Evolutionary conservation across 208 protist genomes (phyloP).

Genomic region (Porcisia hertigi): DNA sequence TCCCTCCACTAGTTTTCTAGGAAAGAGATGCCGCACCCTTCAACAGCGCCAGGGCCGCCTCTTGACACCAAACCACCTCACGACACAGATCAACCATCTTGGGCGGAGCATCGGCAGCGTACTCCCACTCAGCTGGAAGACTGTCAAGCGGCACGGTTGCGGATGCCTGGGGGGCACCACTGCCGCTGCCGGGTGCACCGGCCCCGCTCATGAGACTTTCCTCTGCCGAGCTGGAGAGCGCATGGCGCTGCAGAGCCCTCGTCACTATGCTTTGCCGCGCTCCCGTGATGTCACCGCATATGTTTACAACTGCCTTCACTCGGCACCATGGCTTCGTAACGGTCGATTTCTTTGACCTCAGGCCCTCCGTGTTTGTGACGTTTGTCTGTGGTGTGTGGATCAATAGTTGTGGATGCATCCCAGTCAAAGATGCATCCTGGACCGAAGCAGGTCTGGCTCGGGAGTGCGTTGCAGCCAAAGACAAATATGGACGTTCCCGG

Average conservation of each 20-base stretch:
- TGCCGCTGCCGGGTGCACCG: too few relatives aligned
- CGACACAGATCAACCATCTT: conserved; percentile 21
- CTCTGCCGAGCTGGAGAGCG: conserved; percentile 7
- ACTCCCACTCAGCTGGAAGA: conserved; percentile 14
- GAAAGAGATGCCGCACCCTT: conserved; percentile 6
- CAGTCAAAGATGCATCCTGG: neutral
- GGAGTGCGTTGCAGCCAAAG: neutral
- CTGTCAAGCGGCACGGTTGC: neutral
- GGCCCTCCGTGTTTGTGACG: neutral
- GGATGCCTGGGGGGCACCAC: neutral
- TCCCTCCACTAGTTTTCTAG: neutral
- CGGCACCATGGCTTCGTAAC: neutral
- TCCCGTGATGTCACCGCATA: conserved; percentile 20
- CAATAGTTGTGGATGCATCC: neutral
- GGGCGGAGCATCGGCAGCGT: neutral
- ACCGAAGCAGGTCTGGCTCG: neutral
- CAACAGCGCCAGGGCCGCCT: conserved; percentile 19
- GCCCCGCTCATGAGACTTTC: neutral
- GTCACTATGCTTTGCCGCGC: neutral
- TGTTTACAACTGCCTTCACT: conserved; percentile 16
- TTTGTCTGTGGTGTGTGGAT: neutral
- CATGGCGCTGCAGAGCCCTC: conserved; percentile 16
- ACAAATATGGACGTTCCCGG: neutral
- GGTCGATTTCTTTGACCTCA: neutral
- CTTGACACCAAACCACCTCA: conserved; percentile 21